A percentile compares a stretch with the other conserved stretches of the same genome.
Evolutionary conservation across 2,329 filamentous ascomycete genomes (phyloP).

Genomic region (Beauveria sp.): DNA sequence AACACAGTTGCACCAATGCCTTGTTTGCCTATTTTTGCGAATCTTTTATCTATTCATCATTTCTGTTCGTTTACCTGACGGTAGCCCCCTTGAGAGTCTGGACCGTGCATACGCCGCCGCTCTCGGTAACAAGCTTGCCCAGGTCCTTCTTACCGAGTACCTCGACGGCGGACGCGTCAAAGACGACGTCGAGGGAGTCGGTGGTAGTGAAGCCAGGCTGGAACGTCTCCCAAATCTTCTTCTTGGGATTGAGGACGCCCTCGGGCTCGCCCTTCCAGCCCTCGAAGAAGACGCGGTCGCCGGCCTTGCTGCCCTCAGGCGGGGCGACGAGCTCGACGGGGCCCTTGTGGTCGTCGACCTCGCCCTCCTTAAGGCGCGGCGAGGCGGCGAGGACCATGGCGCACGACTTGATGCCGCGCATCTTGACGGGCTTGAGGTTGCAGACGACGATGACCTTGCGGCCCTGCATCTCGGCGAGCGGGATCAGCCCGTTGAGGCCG

Average conservation of each 20-base stretch:
- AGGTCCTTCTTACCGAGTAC: constrained; percentile 64
- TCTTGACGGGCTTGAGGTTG: constrained; percentile 98
- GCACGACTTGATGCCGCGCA: constrained; percentile 74
- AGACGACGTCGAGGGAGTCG: constrained; percentile 70
- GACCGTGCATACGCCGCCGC: constrained; percentile 75
- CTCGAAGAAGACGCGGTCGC: constrained; percentile 86
- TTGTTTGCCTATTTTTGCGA: background rate
- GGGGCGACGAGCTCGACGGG: constrained; percentile 89
- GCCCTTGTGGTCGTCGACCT: constrained; percentile 75
- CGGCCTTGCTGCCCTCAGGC: constrained; percentile 69
- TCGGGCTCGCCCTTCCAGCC: constrained; percentile 93
- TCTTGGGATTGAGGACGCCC: constrained; percentile 93
- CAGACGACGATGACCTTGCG: constrained; percentile 93
- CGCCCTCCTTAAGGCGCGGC: constrained; percentile 73
- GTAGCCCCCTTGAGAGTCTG: constrained; percentile 70
- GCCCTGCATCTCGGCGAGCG: constrained; percentile 91
- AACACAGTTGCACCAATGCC: background rate
- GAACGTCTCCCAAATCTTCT: constrained; percentile 97
- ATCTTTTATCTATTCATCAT: background rate
- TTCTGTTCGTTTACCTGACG: constrained; percentile 56
- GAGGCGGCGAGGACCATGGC: constrained; percentile 96
- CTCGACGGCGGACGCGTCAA: constrained; percentile 72
- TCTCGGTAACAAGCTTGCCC: constrained; percentile 66
- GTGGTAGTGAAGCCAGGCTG: constrained; percentile 95
- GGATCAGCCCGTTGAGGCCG: constrained; percentile 85